Evolutionary conservation across 805 yeast genomes (phyloP).

Genomic region (Ogataea neopini): DNA sequence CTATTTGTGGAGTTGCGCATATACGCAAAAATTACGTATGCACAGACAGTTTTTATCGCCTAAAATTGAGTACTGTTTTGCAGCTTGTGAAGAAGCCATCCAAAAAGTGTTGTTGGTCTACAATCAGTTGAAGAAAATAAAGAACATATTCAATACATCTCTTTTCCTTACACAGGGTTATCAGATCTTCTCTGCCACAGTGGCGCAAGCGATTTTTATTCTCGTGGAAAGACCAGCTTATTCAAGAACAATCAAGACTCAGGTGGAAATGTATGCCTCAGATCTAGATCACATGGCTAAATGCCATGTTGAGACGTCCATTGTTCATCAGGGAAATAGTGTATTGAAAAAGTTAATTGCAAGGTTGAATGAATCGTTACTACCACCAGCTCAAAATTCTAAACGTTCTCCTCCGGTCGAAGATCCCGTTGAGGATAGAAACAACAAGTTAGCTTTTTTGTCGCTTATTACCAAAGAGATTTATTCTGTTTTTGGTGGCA

Average conservation of each 20-base stretch:
- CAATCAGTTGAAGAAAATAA: constrained; percentile 25
- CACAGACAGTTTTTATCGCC: constrained; percentile 12
- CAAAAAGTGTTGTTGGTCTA: constrained; percentile 32
- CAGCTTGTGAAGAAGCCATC: constrained; percentile 30
- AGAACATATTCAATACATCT: constrained; percentile 26
- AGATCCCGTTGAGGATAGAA: not conserved
- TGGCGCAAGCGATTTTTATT: constrained; percentile 35
- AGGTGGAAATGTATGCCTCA: constrained; percentile 4
- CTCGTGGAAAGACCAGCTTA: constrained; percentile 23
- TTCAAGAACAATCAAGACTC: constrained; percentile 1
- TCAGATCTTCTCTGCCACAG: constrained; percentile 35
- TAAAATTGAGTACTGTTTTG: constrained; percentile 22
- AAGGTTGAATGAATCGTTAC: constrained; percentile 1
- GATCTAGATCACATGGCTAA: constrained; percentile 12
- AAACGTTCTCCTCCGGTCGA: not conserved
- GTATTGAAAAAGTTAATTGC: constrained; percentile 10
- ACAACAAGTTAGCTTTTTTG: constrained; percentile 1
- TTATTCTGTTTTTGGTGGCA: constrained; percentile 19
- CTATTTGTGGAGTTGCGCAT: constrained; percentile 15
- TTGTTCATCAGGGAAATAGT: constrained; percentile 12
- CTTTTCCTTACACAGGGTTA: constrained; percentile 34
- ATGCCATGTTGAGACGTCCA: constrained; percentile 8
- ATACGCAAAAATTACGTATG: constrained; percentile 16
- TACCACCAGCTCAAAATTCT: not conserved
- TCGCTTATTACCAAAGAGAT: constrained; percentile 14